A percentile compares a stretch with the other conserved stretches of the same genome.
These are phyloP conservation scores for Starmera dryadoides DNA, from an alignment of 805 yeast genomes.

Conservation along the genomic window DNA sequence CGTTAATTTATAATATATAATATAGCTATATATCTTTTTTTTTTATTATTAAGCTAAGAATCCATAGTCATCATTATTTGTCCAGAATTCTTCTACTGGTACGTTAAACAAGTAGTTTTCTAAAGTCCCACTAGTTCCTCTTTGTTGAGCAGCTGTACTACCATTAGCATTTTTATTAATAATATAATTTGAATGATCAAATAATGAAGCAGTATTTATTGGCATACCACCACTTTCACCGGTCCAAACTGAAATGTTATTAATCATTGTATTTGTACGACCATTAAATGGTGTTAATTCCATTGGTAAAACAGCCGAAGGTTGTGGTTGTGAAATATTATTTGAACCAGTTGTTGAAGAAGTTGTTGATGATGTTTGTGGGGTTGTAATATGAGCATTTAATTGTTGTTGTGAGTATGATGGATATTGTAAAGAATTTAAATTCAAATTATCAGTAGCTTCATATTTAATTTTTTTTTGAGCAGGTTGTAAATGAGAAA, in stretches of 20 bases:
- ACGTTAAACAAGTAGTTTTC: conserved; percentile 19
- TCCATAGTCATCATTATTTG: conserved; percentile 40
- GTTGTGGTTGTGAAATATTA: conserved; percentile 5
- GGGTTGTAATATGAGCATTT: conserved; percentile 3
- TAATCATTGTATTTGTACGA: conserved; percentile 53
- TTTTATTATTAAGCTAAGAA: conserved; percentile 29
- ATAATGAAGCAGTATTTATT: conserved; percentile 13
- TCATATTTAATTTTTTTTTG: neutral
- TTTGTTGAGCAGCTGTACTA: neutral
- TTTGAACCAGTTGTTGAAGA: conserved; percentile 1
- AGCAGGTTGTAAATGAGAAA: neutral
- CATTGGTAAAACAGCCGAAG: conserved; percentile 8
- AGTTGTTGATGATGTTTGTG: conserved; percentile 9
- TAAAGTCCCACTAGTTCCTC: neutral
- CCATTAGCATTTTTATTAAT: neutral
- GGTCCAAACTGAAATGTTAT: conserved; percentile 55
- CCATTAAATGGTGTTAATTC: conserved; percentile 24
- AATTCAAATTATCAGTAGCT: conserved; percentile 1
- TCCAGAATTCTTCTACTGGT: conserved; percentile 41
- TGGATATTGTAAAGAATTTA: neutral
- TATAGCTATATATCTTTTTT: too few relatives aligned
- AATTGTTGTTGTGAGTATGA: conserved; percentile 1
- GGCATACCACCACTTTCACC: conserved; percentile 32
- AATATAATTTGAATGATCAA: conserved; percentile 15
- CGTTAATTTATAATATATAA: too few relatives aligned